Evolutionary conservation across 2,329 filamentous ascomycete genomes (phyloP), one percentile per base, ranked within the genome.

Genomic region (Chaetomiaceae sp.): DNA sequence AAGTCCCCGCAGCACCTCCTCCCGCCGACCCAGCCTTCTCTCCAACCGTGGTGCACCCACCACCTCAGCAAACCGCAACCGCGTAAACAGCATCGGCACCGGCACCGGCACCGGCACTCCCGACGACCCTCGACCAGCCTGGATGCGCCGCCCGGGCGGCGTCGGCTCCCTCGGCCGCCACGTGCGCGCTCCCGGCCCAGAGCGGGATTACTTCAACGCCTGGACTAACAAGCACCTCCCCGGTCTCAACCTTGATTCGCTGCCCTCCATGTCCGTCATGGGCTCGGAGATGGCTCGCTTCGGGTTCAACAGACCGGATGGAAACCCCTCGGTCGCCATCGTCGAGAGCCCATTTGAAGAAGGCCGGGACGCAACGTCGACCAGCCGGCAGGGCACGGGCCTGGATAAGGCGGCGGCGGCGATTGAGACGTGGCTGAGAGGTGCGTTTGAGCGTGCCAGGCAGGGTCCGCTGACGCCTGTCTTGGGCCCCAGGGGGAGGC

Each of bases 361-460:
- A 53, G 73, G 76, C 16, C 68, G 74, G 38, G 71, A 77, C 53
- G 62, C 70, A 16, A 52, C 66, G 33, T 64, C 75, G 10, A 61
- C 70, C 5, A 69, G 71, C n/a, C 70, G 30, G 44, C 75, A 78
- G 42, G 76, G 77, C 13, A 75, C 70, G 3, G 75, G 79, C 1
- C 73, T 97, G 2, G 90, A 96, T 63, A 88, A 91, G 58, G 85
- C 95, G 9, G 90, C 91, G 1, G 87, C 89, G 5, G 86, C 87
- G 2, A 85, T 97, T 27, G 94, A 97, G 71, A 87, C 85, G 1
- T 99, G 94, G 90, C 76, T 97, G 54, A 79, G 91, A 55, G 89
- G 90, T 57, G 84, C 95, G 33, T 89, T 90, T 55, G 75, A 85
- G 64, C 76, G 80, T 4, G 53, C 58, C 5, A 46, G 40, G 16